Base-by-base conservation (phyloP, 495 filamentous ascomycete species). In the Penicillium ochrochloron region DNA sequence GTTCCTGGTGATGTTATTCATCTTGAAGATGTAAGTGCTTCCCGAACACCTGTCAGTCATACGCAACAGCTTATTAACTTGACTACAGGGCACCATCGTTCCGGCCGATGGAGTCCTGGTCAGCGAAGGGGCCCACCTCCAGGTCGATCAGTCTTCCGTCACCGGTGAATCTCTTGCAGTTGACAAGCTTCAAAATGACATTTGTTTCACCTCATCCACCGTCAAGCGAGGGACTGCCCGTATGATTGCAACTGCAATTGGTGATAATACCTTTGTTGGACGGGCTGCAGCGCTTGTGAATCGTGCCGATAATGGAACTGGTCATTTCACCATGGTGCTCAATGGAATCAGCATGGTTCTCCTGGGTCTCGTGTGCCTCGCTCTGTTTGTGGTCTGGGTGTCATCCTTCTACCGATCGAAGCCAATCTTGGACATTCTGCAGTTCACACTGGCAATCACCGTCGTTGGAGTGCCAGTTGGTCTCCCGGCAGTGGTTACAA, bases 391-490 rank as follows among this genome's bases (percentile, higher is more conserved):
- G 54, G 90, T 95, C 76, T 97, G 93, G 93, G 80, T 96, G 59
- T 83, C 90, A 19, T 90, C 88, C 5, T 96, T 92, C 82, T 96
- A 95, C 81, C 90, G 92, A 59, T 92, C 89, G 71, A 91, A 92
- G 73, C 72, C 72, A 44, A 94, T 92, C 62, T 84, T 89, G 59
- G 73, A 73, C 21, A 95, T 96, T 64, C 84, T 97, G 59, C 87
- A 92, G 70, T 95, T 91, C 80, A 96, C 93, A 37, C 68, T 85
- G 23, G 92, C 90, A 71, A 92, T 97, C 64, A 92, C 92, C 61
- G 92, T 97, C 68, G 89, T 96, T 57, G 93, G 93, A 85, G 93
- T 97, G 12, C 93, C 93, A 21, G 93, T 97, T 75, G 93, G 93
- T 88, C 91, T 97, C 53, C 93, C 93, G 31, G 93, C 92, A 65